Base-by-base conservation (phyloP, 2,329 filamentous ascomycete species). In the Penicillium sp. region DNA sequence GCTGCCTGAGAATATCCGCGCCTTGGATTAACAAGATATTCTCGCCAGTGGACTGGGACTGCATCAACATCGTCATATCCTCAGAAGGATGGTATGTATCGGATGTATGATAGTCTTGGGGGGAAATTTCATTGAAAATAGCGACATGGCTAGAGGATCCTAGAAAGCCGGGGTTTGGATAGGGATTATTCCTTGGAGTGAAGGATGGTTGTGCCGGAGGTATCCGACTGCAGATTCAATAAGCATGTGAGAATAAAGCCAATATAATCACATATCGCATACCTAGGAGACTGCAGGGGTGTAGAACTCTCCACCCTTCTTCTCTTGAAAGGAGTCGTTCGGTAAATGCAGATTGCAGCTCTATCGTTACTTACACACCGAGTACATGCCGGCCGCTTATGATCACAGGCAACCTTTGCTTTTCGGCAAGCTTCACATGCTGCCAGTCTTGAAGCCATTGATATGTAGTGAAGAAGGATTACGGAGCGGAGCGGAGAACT, bases 141-240 rank as follows among this genome's bases (percentile, higher is more conserved):
- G 67, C 65, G 7, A 62, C 65, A 65, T 70, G 68, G 40, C 68
- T 70, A 17, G 68, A 70, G 9, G 63, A 65, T 2, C 67, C 68
- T 41, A 69, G 35, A 52, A 66, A 70, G 10, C 67, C 68, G 9
- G 68, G 68, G 49, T 70, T 70, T 2, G 67, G 68, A 48, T 70
- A 70, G n/a, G 61, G 61, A 51, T 65, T 65, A 21, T 59, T 63
- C 19, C 65, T 61, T 31, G 66, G 57, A 17, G 56, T 58, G 43
- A 63, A 66, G 7, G 62, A 57, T 23, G 66, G 62, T 31, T 61
- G 59, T 6, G 65, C 62, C 19, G 65, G 57, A 17, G 64, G 59
- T 38, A 48, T 38, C 31, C 63, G 46, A 48, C 62, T 65, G 21
- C 50, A 29, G 2, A 38, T 42, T 33, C 13, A 19, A 35, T 59